Percentiles rank a stretch among this genome's conserved stretches.
These are phyloP conservation scores for Yamadazyma mexicana DNA, from an alignment of 1,139 yeast species.

Conservation along the genomic window DNA sequence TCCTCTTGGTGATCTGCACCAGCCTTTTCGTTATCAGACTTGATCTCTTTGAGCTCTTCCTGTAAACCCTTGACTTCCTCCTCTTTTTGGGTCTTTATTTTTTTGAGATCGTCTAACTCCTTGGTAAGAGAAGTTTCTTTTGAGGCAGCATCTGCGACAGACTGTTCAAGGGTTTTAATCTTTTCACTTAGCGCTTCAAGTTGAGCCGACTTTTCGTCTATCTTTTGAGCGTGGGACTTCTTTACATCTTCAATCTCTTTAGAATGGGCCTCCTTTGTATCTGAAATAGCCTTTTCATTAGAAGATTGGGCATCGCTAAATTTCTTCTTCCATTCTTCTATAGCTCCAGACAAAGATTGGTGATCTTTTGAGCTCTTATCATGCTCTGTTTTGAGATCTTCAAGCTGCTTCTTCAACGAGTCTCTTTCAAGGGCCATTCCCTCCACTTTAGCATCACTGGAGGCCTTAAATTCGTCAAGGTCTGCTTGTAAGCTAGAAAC, in stretches of 20 bases:
- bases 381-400: conserved; percentile 2
- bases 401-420: conserved; percentile 8
- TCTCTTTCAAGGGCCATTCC: conserved; percentile 9
- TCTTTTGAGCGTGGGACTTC: conserved; percentile 4
- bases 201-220: neutral
- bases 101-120: conserved; percentile 1
- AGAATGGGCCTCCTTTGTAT: conserved; percentile 1
- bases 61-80: neutral
- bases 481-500: conserved; percentile 3
- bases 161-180: neutral
- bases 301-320: neutral
- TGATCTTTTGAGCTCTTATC: conserved; percentile 1
- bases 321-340: conserved; percentile 1
- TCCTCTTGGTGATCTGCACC: neutral
- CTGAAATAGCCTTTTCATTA: neutral
- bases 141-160: neutral
- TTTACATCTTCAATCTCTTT: conserved; percentile 7
- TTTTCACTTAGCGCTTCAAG: neutral
- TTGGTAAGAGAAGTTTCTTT: neutral
- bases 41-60: neutral
- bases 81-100: neutral
- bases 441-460: neutral
- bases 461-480: conserved; percentile 1
- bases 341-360: neutral
- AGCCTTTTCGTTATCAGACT: neutral